These are phyloP conservation scores for Noccaea bulbosa DNA, from an alignment of 345 rosid genomes.

Conservation along the genomic window DNA sequence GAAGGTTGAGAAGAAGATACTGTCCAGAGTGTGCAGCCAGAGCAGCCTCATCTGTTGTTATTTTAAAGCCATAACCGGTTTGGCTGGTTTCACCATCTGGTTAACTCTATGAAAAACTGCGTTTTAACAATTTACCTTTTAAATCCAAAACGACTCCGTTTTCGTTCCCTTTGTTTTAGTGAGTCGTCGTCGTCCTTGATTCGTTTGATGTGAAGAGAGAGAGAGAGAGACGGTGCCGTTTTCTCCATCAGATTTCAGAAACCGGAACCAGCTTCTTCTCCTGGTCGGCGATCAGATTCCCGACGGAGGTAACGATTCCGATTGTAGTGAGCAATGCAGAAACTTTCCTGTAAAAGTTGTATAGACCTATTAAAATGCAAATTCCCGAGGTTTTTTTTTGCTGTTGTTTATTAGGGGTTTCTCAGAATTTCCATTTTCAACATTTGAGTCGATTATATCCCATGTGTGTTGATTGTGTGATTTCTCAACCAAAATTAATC, in stretches of 20 bases:
- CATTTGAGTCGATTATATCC: slow-evolving; percentile 1
- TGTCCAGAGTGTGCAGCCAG: too few relatives aligned
- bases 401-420: background rate
- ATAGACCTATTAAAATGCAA: background rate
- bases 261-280: background rate
- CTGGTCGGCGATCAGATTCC: slow-evolving; percentile 32
- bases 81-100: too few relatives aligned
- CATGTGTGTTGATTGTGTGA: slow-evolving; percentile 4
- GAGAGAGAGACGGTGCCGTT: slow-evolving; percentile 9
- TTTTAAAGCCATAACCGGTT: too few relatives aligned
- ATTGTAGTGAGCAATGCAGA: background rate
- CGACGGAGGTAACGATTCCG: slow-evolving; percentile 28
- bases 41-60: too few relatives aligned
- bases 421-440: background rate
- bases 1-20: too few relatives aligned
- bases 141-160: background rate
- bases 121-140: background rate
- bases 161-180: background rate
- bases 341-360: background rate
- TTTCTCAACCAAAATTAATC: slow-evolving; percentile 3
- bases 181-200: slow-evolving; percentile 13
- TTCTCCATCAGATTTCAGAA: slow-evolving; percentile 9
- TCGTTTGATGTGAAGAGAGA: background rate
- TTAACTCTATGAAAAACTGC: background rate
- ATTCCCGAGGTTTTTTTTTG: background rate